Conservation (phyloP, 306 rosid genomes). For the Quercus robur region DNA sequence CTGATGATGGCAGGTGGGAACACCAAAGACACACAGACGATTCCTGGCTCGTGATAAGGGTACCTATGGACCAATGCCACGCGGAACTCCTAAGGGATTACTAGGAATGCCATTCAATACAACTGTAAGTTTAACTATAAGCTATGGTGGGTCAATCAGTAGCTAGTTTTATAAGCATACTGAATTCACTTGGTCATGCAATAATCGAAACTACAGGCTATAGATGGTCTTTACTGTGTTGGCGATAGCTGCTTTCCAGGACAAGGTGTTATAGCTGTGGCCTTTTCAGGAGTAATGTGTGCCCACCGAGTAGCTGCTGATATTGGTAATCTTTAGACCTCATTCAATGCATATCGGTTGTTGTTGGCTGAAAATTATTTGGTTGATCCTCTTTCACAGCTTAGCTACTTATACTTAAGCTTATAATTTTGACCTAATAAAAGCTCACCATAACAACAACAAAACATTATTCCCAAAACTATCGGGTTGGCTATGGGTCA, state of each 20-base stretch:
- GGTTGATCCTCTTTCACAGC: neutral
- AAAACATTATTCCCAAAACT: too few species aligned
- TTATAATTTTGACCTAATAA: neutral
- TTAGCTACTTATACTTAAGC: neutral
- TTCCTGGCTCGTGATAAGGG: conserved; percentile 84
- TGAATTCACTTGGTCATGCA: conserved; percentile 1
- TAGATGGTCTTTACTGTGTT: conserved; percentile 89
- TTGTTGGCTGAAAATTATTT: neutral
- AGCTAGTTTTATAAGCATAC: conserved; percentile 12
- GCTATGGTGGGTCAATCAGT: conserved; percentile 10
- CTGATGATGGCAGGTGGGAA: conserved; percentile 65
- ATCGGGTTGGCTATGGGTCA: too few species aligned
- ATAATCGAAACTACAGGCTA: conserved; percentile 54
- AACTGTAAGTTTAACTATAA: conserved; percentile 53
- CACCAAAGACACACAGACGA: conserved; percentile 91
- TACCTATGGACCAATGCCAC: conserved; percentile 97
- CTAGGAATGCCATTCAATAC: conserved; percentile 98
- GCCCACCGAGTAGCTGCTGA: conserved; percentile 98
- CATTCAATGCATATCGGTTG: neutral
- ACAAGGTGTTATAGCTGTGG: conserved; percentile 97
- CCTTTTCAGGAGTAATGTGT: conserved; percentile 96
- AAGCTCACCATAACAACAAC: neutral
- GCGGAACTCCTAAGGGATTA: conserved; percentile 74
- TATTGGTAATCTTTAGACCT: conserved; percentile 50
- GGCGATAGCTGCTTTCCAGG: conserved; percentile 99